Conservation (phyloP, 345 rosid species). For the Gossypium herbaceum region DNA sequence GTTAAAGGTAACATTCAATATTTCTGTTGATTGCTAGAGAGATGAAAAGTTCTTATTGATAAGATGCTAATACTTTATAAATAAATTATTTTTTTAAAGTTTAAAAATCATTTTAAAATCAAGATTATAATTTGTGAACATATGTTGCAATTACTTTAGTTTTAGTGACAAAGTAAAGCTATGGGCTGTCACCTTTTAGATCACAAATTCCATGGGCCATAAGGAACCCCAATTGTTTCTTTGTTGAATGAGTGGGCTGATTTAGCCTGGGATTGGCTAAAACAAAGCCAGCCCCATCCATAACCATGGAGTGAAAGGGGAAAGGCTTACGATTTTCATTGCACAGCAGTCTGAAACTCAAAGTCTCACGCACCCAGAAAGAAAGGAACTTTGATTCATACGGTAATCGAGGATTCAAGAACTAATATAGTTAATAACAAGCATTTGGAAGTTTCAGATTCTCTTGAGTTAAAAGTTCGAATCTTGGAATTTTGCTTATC, state of each 20-base stretch:
- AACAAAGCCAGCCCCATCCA: neutral
- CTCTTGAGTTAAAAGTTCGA: neutral
- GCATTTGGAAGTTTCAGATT: neutral
- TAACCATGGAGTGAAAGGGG: neutral
- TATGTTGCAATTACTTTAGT: too few species aligned
- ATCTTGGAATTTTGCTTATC: slow-evolving; percentile 3
- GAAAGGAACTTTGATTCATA: neutral
- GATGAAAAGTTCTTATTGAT: too few species aligned
- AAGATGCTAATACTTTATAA: too few species aligned
- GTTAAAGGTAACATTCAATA: too few species aligned
- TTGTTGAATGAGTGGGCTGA: neutral
- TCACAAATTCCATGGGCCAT: neutral
- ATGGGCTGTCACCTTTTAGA: neutral
- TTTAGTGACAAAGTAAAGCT: neutral
- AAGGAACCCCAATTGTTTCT: neutral
- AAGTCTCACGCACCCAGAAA: neutral
- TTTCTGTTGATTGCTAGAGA: too few species aligned
- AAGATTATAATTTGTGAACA: too few species aligned
- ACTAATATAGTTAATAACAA: neutral
- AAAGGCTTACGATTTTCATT: neutral
- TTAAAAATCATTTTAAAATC: too few species aligned
- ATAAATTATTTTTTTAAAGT: too few species aligned
- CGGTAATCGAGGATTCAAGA: neutral
- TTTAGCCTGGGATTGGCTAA: neutral
- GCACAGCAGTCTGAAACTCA: neutral